Percentiles rank a stretch among this genome's conserved stretches.
These are phyloP conservation scores for Breviolum minutum DNA, from an alignment of 73 alveolate species.

Conservation along the genomic window DNA sequence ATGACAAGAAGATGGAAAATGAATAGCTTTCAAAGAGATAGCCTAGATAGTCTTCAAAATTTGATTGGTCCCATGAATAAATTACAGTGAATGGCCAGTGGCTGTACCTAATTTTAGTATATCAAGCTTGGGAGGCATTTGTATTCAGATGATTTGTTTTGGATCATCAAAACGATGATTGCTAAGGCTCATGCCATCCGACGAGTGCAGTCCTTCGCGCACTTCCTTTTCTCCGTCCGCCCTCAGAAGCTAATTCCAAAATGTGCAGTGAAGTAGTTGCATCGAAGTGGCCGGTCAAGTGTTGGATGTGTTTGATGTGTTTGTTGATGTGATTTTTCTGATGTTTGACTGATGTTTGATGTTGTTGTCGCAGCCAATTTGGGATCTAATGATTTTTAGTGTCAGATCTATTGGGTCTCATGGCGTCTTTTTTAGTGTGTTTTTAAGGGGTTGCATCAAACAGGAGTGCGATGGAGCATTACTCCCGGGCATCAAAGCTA, in stretches of 20 bases:
- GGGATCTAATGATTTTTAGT: neutral
- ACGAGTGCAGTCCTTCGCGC: conserved; percentile 79
- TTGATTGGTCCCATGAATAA: too few relatives aligned
- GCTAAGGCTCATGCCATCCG: conserved; percentile 82
- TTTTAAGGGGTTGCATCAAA: too few relatives aligned
- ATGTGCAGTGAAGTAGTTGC: neutral
- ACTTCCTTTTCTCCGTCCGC: conserved; percentile 51
- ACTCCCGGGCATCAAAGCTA: too few relatives aligned
- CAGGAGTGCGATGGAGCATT: too few relatives aligned
- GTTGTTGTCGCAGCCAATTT: neutral
- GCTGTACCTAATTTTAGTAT: too few relatives aligned
- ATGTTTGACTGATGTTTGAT: neutral
- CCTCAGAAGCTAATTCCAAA: neutral
- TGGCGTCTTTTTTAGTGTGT: too few relatives aligned
- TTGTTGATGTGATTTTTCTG: neutral
- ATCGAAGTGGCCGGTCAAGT: neutral
- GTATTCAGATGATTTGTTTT: too few relatives aligned
- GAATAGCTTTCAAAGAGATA: too few relatives aligned
- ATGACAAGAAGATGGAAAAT: too few relatives aligned
- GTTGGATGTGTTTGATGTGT: neutral
- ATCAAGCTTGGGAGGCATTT: too few relatives aligned
- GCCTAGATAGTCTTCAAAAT: too few relatives aligned
- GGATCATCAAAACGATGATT: neutral
- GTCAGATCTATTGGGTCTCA: too few relatives aligned
- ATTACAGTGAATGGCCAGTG: neutral